Base-by-base conservation (phyloP, 176 grass and related monocot species). In the Elaeis guineensis region DNA sequence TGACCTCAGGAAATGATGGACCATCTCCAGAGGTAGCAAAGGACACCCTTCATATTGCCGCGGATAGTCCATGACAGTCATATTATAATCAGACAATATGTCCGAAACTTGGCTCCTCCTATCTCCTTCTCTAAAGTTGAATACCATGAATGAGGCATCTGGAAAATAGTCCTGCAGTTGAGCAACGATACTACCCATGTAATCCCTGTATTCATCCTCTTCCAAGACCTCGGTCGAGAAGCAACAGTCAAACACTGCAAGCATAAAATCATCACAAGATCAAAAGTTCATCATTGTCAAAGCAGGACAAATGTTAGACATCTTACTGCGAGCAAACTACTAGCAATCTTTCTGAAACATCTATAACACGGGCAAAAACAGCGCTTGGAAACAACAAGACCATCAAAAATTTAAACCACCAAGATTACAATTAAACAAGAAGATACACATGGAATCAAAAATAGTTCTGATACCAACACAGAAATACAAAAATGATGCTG, bases 161-260 rank as follows among this genome's bases (percentile, higher is more conserved):
- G 93, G 93, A 29, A 91, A 97, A 65, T 78, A 89, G 79, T 90
- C 84, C 25, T 91, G 84, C 49, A 97, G 56, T 72, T 92, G 87
- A 0, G 81, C 76, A 48, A 92, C 81, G 51, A 92, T 88, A 67
- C 84, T 73, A 26, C 84, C 81, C 79, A 92, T 80, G 79, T 97
- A 97, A 58, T 79, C 78, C 68, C 59, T 75, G 73, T 92, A 92
- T 44, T 89, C 78, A 62, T 85, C 64, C 69, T 97, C 87, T 19
- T 72, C 78, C 55, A 92, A 74, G 62, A 73, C 63, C 22, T 92
- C 87, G 1, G 73, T 74, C 1, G 84, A 85, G 70, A 97, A 89
- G 78, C 93, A 97, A 61, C 87, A 92, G 61, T 97, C 93, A 22
- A 97, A 97, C 52, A 92, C 93, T 97, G 82, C 70, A 86, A 87